Conservation (phyloP, 1,284 basidiomycete genomes). For the Cutaneotrichosporon mucoides region DNA sequence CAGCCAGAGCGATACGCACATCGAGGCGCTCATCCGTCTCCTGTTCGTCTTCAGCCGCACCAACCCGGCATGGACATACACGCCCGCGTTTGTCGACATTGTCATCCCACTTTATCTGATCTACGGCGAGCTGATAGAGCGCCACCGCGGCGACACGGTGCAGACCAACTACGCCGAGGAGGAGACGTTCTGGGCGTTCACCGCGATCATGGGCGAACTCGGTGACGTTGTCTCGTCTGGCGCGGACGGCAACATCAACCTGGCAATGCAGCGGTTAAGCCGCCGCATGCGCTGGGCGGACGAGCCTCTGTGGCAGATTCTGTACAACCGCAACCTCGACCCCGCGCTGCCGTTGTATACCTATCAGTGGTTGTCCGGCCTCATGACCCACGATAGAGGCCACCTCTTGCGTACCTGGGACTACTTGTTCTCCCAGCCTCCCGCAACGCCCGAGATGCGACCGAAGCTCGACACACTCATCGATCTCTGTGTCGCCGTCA, state of each 20-base stretch:
- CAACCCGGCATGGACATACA: slow-evolving; percentile 42
- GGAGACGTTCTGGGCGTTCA: slow-evolving; percentile 44
- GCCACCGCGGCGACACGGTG: not conserved
- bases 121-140: slow-evolving; percentile 22
- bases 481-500: slow-evolving; percentile 41
- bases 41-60: slow-evolving; percentile 41
- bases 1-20: slow-evolving; percentile 37
- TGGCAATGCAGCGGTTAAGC: slow-evolving; percentile 26
- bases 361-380: slow-evolving; percentile 37
- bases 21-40: slow-evolving; percentile 44
- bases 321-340: slow-evolving; percentile 36
- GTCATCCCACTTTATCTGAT: slow-evolving; percentile 46
- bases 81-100: slow-evolving; percentile 41
- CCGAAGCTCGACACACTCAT: slow-evolving; percentile 39
- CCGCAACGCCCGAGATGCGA: slow-evolving; percentile 20
- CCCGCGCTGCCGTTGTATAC: slow-evolving; percentile 34
- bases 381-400: slow-evolving; percentile 30
- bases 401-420: slow-evolving; percentile 42
- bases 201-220: slow-evolving; percentile 35
- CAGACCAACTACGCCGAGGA: slow-evolving; percentile 34
- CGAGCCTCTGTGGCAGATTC: slow-evolving; percentile 23
- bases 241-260: slow-evolving; percentile 5
- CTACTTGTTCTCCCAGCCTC: slow-evolving; percentile 39
- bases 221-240: slow-evolving; percentile 22
- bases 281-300: slow-evolving; percentile 41